Conservation (phyloP, 768 basidiomycete genomes). For the Tricholoma furcatifolium region DNA sequence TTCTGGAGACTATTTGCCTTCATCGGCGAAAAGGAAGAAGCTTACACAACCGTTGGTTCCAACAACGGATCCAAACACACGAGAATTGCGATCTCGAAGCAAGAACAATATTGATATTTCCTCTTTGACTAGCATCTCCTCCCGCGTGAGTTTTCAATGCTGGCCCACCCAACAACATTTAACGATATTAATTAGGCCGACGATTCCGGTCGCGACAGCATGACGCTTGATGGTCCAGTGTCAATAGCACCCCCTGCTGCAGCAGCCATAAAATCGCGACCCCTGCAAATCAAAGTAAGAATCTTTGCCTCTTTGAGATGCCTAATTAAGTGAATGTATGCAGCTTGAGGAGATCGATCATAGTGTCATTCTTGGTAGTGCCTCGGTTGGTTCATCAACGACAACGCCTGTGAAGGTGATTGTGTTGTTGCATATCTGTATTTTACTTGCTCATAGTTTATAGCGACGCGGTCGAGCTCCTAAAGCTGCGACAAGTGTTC, state of each 20-base stretch:
- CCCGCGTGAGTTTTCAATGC: slow-evolving; percentile 28
- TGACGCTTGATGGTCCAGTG: slow-evolving; percentile 16
- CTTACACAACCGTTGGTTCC: slow-evolving; percentile 19
- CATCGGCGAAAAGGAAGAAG: slow-evolving; percentile 40
- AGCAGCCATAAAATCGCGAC: slow-evolving; percentile 21
- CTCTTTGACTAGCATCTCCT: slow-evolving; percentile 37
- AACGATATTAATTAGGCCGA: slow-evolving; percentile 22
- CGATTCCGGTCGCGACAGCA: slow-evolving; percentile 22
- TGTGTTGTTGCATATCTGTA: not conserved
- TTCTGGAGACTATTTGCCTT: slow-evolving; percentile 29
- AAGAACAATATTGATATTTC: slow-evolving; percentile 38
- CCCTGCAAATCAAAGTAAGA: slow-evolving; percentile 35
- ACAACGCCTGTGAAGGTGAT: slow-evolving; percentile 16
- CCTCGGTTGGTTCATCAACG: slow-evolving; percentile 12
- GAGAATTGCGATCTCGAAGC: slow-evolving; percentile 45
- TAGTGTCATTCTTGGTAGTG: slow-evolving; percentile 7
- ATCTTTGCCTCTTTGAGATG: not conserved
- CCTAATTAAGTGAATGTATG: not conserved
- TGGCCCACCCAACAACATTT: not conserved
- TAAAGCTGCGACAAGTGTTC: slow-evolving; percentile 24
- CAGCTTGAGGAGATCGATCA: slow-evolving; percentile 38
- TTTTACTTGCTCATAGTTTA: not conserved
- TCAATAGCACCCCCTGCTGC: slow-evolving; percentile 15
- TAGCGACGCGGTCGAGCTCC: slow-evolving; percentile 24
- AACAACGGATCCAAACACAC: slow-evolving; percentile 32